Conservation (phyloP, 1,139 yeast genomes). For the Taiozyma sp. region DNA sequence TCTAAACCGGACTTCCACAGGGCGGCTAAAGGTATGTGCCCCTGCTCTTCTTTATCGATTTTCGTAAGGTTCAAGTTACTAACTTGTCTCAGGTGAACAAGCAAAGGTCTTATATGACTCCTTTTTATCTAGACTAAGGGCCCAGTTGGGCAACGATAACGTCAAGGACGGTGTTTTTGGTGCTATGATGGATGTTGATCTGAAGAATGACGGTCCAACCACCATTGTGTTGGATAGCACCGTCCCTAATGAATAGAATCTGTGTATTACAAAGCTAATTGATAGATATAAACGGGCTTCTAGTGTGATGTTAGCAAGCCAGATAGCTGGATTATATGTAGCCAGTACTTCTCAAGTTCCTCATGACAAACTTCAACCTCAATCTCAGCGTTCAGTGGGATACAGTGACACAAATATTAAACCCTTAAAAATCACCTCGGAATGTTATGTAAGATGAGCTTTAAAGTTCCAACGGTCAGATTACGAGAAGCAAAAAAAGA, state of each 20-base stretch:
- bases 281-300: too few species aligned
- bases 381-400: too few species aligned
- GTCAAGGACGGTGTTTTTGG: conserved; percentile 91
- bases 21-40: conserved; percentile 62
- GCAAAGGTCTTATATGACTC: conserved; percentile 65
- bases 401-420: too few species aligned
- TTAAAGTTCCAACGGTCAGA: neutral
- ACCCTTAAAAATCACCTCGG: too few species aligned
- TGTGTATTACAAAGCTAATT: neutral
- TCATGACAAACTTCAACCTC: neutral
- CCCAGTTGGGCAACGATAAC: conserved; percentile 52
- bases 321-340: too few species aligned
- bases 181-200: conserved; percentile 91
- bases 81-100: conserved; percentile 35
- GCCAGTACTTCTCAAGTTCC: too few species aligned
- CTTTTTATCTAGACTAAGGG: conserved; percentile 45
- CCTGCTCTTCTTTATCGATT: neutral
- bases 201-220: conserved; percentile 63
- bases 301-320: too few species aligned
- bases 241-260: conserved; percentile 12
- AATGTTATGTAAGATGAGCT: too few species aligned
- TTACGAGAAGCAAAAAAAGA: neutral
- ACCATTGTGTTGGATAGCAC: conserved; percentile 33
- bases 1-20: conserved; percentile 90
- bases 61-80: neutral